Evolutionary conservation across 106 monocot genomes (phyloP).

Genomic region (Vanilla planifolia): DNA sequence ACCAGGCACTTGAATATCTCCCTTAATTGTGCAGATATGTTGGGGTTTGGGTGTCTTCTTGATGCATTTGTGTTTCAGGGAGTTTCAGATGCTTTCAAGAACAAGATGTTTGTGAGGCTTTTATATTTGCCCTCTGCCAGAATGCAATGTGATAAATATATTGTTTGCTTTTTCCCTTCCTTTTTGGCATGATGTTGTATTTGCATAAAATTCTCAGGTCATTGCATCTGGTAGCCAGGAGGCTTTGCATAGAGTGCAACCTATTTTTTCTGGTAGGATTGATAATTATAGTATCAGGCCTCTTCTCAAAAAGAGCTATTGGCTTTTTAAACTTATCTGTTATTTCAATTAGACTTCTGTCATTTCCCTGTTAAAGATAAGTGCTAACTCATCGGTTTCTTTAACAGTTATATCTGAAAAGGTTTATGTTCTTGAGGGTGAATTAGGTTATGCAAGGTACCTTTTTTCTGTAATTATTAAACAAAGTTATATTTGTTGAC

Average conservation of each 20-base stretch:
- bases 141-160: too few relatives aligned
- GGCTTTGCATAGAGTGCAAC: conserved; percentile 25
- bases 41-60: conserved; percentile 23
- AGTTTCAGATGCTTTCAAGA: conserved; percentile 35
- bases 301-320: background rate
- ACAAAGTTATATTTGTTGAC: background rate
- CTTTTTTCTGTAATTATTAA: background rate
- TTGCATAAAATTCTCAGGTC: conserved; percentile 28
- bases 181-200: background rate
- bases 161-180: background rate
- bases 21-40: conserved; percentile 31
- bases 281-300: background rate
- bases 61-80: conserved; percentile 59
- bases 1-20: too few relatives aligned
- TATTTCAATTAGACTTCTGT: background rate
- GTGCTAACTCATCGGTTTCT: conserved; percentile 10
- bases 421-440: conserved; percentile 44
- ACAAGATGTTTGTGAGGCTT: conserved; percentile 61
- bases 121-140: conserved; percentile 1
- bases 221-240: conserved; percentile 59
- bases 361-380: background rate
- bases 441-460: conserved; percentile 59
- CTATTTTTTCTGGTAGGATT: conserved; percentile 59
- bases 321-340: background rate
- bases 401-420: conserved; percentile 58